Conservation (phyloP, 306 rosid species). For the Quercus cerris region DNA sequence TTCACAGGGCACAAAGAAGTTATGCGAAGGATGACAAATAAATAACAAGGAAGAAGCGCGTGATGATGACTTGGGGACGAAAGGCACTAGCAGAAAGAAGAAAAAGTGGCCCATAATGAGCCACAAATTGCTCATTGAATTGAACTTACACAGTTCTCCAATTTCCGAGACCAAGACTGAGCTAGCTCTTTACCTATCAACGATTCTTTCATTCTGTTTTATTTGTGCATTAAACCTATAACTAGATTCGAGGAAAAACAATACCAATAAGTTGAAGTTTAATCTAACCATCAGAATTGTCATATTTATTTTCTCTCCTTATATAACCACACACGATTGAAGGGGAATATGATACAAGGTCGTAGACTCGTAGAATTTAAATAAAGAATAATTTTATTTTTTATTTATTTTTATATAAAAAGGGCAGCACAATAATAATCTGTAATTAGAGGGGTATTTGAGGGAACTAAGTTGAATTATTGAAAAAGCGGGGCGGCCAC, state of each 20-base stretch:
- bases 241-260: too few species aligned
- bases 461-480: conserved; percentile 28
- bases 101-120: not conserved
- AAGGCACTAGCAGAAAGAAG: not conserved
- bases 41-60: not conserved
- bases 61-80: not conserved
- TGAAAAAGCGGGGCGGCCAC: conserved; percentile 32
- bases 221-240: not conserved
- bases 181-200: not conserved
- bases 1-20: too few species aligned
- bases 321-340: too few species aligned
- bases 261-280: too few species aligned
- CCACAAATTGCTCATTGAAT: not conserved
- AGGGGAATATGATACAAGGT: too few species aligned
- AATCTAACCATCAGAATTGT: too few species aligned
- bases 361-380: too few species aligned
- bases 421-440: conserved; percentile 9
- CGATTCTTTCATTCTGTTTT: not conserved
- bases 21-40: not conserved
- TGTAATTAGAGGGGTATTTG: conserved; percentile 21
- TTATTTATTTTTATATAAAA: too few species aligned
- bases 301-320: too few species aligned
- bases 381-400: too few species aligned
- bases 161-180: not conserved
- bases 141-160: not conserved